Base-by-base conservation (phyloP, 2,329 filamentous ascomycete species). In the Rachicladosporium sp. region DNA sequence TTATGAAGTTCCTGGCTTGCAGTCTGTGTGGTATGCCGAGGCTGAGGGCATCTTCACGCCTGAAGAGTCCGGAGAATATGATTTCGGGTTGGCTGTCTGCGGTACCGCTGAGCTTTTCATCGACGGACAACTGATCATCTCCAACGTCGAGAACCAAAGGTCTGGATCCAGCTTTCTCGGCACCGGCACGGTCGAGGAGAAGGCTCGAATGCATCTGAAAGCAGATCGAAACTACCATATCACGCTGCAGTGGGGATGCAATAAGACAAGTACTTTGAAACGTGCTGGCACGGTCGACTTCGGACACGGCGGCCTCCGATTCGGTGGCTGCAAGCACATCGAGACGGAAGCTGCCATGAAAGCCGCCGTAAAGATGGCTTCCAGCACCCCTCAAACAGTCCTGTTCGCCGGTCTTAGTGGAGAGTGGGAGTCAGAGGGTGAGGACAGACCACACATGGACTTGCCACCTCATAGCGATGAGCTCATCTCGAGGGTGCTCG, bases 341-440 rank as follows among this genome's bases (percentile, higher is more conserved):
- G 76, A 80, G 53, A 73, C 80, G 49, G 70, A 78, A 46, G 74
- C 78, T 46, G 70, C 73, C 48, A 76, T 87, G 40, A 62, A 71
- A 37, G 69, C 77, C 44, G 82, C 84, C 1, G 79, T 80, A 1
- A 67, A 71, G 27, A 66, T 82, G 4, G 85, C 85, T 23, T 71
- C 69, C 53, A 68, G 73, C 31, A 78, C 78, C 1, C 82, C 89
- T 42, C 80, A 88, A 53, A 83, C 88, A 35, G 71, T 91, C 44
- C 67, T 89, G 39, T 82, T 82, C 53, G 79, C 78, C 2, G 85
- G 85, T 2, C 70, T 89, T 33, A 88, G 86, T 52, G 73, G 74
- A 4, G 80, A 84, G 55, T 84, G 79, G 79, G 80, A 85, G 53
- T 81, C 78, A 2, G 80, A 84, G 55, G 79, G 80, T 27, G 68